Evolutionary conservation across 2,329 filamentous ascomycete genomes (phyloP).

Genomic region (Chaetomium sp.): DNA sequence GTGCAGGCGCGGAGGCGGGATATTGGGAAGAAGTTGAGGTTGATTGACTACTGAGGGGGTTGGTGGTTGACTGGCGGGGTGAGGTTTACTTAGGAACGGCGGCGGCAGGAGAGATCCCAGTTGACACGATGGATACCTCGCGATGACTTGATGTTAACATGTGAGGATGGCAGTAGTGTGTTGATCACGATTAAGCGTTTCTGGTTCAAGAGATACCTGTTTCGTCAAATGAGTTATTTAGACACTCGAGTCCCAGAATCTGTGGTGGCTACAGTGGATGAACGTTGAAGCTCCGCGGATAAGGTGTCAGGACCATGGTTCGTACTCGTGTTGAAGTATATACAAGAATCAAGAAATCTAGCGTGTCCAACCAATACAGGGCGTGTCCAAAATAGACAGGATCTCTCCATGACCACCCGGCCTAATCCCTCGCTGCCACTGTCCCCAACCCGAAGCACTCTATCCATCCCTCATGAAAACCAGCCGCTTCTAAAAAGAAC

Average conservation of each 20-base stretch:
- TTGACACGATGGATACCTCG: no score
- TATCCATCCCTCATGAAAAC: neutral
- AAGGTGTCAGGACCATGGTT: neutral
- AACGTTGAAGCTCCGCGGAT: neutral
- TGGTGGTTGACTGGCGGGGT: neutral
- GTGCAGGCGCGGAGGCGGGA: constrained; percentile 63
- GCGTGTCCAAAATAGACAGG: neutral
- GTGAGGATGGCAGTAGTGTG: neutral
- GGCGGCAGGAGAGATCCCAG: no score
- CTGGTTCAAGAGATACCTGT: neutral
- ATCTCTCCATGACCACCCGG: neutral
- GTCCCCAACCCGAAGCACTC: neutral
- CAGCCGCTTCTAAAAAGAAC: neutral
- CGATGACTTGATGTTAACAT: neutral
- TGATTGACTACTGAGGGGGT: constrained; percentile 65
- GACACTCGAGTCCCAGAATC: neutral
- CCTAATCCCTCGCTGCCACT: neutral
- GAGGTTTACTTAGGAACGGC: neutral
- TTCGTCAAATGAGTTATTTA: neutral
- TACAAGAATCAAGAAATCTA: neutral
- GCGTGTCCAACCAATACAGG: neutral
- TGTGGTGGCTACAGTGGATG: neutral
- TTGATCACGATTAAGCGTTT: neutral
- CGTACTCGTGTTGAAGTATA: neutral
- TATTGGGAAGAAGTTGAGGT: constrained; percentile 71